Percentiles rank a stretch among this genome's conserved stretches.
Conservation (phyloP, 2,329 filamentous ascomycete species). For the Magnaporthiopsis poae region DNA sequence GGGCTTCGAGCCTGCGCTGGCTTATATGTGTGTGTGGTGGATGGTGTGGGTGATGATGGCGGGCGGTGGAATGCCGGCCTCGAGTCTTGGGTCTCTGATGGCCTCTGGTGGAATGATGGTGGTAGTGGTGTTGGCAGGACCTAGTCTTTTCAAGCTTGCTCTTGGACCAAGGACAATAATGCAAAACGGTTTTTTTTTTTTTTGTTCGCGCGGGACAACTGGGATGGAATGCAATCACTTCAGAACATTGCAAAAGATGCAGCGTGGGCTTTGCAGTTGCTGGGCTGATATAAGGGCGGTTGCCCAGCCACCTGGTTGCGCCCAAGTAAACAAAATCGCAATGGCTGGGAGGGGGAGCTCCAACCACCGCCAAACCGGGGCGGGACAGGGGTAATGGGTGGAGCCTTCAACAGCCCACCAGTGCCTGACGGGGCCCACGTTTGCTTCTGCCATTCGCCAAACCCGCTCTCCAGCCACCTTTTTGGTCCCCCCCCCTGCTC, state of each 20-base stretch:
- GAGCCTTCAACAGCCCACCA: not conserved
- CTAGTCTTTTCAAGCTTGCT: not conserved
- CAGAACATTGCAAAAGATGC: not conserved
- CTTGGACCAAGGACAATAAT: not conserved
- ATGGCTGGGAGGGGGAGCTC: conserved; percentile 6
- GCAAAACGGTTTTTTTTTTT: too few species aligned
- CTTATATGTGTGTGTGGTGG: not conserved
- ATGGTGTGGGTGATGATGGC: not conserved
- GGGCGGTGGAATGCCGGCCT: not conserved
- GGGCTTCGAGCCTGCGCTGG: conserved; percentile 5
- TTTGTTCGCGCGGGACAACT: not conserved
- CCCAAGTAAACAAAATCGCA: conserved; percentile 27
- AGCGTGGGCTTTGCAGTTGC: not conserved
- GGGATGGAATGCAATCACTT: not conserved
- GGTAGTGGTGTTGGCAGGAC: not conserved
- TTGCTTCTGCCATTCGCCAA: not conserved
- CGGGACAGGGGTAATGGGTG: conserved; percentile 4
- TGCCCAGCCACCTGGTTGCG: conserved; percentile 37
- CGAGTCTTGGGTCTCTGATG: not conserved
- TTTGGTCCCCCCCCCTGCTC: not conserved
- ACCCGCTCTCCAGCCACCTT: not conserved
- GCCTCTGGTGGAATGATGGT: not conserved
- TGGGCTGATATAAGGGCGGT: conserved; percentile 29
- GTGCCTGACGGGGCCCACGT: conserved; percentile 14
- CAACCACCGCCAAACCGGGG: conserved; percentile 10